A percentile compares a stretch with the other conserved stretches of the same genome.
phyloP scores from a whole-genome alignment of 2,329 filamentous ascomycete species.

The Botrytis byssoidea region DNA sequence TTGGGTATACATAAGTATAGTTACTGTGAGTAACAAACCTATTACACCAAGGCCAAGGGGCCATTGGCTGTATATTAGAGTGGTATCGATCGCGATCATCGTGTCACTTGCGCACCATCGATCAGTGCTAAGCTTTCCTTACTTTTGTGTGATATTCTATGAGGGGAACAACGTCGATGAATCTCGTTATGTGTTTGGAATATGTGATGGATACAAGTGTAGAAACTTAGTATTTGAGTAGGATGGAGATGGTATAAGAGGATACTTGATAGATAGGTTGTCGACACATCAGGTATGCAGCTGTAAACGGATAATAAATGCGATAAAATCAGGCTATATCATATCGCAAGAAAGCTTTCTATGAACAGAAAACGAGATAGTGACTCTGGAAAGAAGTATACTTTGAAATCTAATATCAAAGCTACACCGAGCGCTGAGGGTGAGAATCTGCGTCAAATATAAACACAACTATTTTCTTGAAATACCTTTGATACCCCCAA shows the following conservation, averaged over 20 bases:
- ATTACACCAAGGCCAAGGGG: conserved; percentile 32
- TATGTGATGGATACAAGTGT: background rate
- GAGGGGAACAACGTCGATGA: background rate
- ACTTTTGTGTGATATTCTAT: background rate
- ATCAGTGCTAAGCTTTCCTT: background rate
- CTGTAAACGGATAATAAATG: background rate
- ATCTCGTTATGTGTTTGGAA: background rate
- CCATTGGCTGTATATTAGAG: conserved; percentile 29
- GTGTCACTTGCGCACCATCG: background rate
- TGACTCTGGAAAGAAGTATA: background rate
- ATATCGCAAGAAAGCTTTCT: background rate
- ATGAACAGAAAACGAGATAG: background rate
- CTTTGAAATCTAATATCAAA: background rate
- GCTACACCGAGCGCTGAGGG: background rate
- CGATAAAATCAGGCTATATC: background rate
- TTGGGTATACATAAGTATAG: conserved; percentile 29
- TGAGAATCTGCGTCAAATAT: conserved; percentile 9
- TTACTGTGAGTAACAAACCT: conserved; percentile 29
- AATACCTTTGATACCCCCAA: background rate
- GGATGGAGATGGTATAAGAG: background rate
- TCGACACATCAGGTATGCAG: background rate
- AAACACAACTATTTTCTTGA: background rate
- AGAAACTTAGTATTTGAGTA: background rate
- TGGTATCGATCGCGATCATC: conserved; percentile 16
- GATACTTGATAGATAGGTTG: background rate